Percentiles rank a stretch among this genome's conserved stretches.
Conservation (phyloP, 1,284 basidiomycete genomes). For the Sporisorium scitamineum region DNA sequence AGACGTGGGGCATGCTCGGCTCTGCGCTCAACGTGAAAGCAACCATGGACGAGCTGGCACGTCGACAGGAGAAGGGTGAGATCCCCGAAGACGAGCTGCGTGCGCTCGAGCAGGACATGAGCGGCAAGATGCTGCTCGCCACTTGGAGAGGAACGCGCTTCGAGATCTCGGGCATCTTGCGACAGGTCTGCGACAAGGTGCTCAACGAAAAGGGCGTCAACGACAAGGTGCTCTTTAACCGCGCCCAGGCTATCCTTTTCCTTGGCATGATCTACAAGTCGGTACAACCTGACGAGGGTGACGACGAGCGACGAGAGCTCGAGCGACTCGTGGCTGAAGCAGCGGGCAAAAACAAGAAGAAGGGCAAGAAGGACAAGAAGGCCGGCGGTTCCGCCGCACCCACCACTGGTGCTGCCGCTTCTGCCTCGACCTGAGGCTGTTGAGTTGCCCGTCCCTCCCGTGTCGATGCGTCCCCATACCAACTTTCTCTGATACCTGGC, state of each 20-base stretch:
- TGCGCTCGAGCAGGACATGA: constrained; percentile 91
- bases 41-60: constrained; percentile 86
- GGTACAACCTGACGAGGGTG: constrained; percentile 65
- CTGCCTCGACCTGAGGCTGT: constrained; percentile 11
- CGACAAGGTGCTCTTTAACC: constrained; percentile 64
- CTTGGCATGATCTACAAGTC: constrained; percentile 67
- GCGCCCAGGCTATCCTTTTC: constrained; percentile 63
- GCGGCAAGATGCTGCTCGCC: constrained; percentile 76
- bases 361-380: constrained; percentile 56
- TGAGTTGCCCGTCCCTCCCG: no score
- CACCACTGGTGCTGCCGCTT: constrained; percentile 17
- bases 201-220: constrained; percentile 67
- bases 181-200: constrained; percentile 66
- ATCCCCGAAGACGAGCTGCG: constrained; percentile 78
- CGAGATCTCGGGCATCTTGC: constrained; percentile 64
- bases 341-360: constrained; percentile 70
- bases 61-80: constrained; percentile 86
- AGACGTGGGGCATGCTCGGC: constrained; percentile 69
- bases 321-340: constrained; percentile 71
- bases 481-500: constrained; percentile 34
- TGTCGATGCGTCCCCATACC: constrained; percentile 14
- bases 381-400: constrained; percentile 17
- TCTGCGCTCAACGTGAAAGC: constrained; percentile 75
- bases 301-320: constrained; percentile 67
- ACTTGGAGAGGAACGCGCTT: constrained; percentile 62